These are phyloP conservation scores for Huntiella bhutanensis DNA, from an alignment of 2,329 filamentous ascomycete genomes.

Conservation along the genomic window DNA sequence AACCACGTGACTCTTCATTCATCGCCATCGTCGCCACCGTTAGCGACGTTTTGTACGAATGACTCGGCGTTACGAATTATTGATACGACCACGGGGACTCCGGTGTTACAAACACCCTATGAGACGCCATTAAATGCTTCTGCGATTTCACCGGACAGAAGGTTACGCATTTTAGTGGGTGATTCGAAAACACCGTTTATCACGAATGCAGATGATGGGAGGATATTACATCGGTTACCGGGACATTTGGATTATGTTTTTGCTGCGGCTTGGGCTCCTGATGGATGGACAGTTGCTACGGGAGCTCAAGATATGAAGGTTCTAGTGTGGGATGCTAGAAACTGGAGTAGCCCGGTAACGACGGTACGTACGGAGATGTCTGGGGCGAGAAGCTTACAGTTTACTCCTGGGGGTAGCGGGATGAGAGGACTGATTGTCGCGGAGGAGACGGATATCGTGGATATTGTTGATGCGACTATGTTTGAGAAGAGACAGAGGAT, in stretches of 20 bases:
- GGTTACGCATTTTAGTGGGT: constrained; percentile 54
- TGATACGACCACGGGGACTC: constrained; percentile 38
- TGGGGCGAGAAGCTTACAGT: constrained; percentile 48
- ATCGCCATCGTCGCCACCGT: constrained; percentile 27
- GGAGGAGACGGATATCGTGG: constrained; percentile 57
- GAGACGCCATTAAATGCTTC: constrained; percentile 52
- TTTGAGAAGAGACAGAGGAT: constrained; percentile 49
- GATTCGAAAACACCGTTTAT: constrained; percentile 48
- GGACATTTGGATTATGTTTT: constrained; percentile 57
- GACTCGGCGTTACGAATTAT: constrained; percentile 39
- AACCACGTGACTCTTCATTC: constrained; percentile 26
- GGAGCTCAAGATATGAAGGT: constrained; percentile 57
- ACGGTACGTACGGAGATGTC: constrained; percentile 47
- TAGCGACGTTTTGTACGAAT: constrained; percentile 44
- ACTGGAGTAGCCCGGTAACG: constrained; percentile 37
- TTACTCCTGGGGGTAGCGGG: constrained; percentile 52
- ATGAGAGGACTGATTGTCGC: constrained; percentile 49
- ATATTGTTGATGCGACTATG: constrained; percentile 47
- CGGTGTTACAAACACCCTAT: constrained; percentile 34
- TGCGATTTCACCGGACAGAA: constrained; percentile 50
- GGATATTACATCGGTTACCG: constrained; percentile 34
- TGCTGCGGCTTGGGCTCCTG: constrained; percentile 61
- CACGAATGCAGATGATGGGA: constrained; percentile 47
- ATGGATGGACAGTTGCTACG: constrained; percentile 58
- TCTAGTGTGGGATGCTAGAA: constrained; percentile 58